Evolutionary conservation across 495 filamentous ascomycete genomes (phyloP), one percentile per base, ranked within the genome.

Genomic region (Hapsidospora chrysogenum): DNA sequence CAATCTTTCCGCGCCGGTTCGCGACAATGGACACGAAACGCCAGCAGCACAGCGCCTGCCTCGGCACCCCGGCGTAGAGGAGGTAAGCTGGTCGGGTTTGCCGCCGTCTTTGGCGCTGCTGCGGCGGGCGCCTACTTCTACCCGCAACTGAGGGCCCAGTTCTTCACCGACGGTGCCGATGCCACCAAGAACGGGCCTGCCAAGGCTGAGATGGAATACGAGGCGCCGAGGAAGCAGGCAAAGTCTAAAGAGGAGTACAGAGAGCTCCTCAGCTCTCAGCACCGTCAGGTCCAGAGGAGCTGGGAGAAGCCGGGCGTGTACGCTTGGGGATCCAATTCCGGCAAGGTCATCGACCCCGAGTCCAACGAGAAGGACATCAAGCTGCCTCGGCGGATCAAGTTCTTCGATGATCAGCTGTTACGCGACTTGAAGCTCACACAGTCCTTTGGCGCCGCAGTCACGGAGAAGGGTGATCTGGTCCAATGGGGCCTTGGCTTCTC

Each of bases 281-380:
- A 86, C 51, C 59, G 85, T 13, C 81, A 93, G 56, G 80, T 87
- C 26, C 85, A 83, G 62, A 75, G 70, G 47, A 92, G 82, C 49
- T 77, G 80, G 71, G 84, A 85, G 54, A 76, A 80, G 36, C 87
- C 89, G 2, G 89, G 82, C 0, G 78, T 95, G 1, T 94, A 92
- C 58, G 73, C 76, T 18, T 97, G 89, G 87, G 89, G 89, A 11
- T 80, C 78, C 2, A 97, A 97, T 47, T 65, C 58, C n/a, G 81
- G 86, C 26, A 61, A 64, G 36, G 87, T 95, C 3, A 82, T 76
- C 18, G 87, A 84, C 18, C 85, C 87, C 1, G 80, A 79, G 40
- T 89, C 78, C 4, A 66, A 77, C 27, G 84, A 93, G 31, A 55
- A 54, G 16, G 53, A 72, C 29, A 66, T 97, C 43, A 93, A 92